These are phyloP conservation scores for Omphalea diandra DNA, from an alignment of 441 rosid genomes.

Conservation along the genomic window DNA sequence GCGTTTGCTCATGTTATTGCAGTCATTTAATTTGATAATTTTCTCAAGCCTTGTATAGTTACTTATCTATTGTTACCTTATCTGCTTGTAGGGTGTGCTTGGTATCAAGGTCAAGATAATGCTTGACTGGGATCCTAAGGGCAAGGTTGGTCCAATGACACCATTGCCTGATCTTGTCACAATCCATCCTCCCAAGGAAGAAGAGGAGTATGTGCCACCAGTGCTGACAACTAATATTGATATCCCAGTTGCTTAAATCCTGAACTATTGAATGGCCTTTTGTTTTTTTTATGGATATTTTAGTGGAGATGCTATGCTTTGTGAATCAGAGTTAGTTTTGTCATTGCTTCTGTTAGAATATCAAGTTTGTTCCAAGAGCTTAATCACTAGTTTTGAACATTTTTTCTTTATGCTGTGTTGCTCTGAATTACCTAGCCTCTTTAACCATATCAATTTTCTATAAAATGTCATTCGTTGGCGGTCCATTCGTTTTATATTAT, in stretches of 20 bases:
- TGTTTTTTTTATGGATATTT: not conserved
- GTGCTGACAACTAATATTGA: conserved; percentile 39
- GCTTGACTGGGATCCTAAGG: conserved; percentile 84
- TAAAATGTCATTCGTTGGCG: not conserved
- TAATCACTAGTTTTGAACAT: not conserved
- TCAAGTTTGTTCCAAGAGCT: not conserved
- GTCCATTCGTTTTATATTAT: not conserved
- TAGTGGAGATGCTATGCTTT: conserved; percentile 5
- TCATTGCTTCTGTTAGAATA: conserved; percentile 7
- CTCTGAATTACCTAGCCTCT: not conserved
- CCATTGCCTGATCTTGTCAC: conserved; percentile 73
- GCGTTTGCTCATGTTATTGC: not conserved
- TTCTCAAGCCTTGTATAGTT: not conserved
- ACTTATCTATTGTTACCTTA: not conserved
- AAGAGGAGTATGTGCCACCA: conserved; percentile 33
- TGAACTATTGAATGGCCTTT: not conserved
- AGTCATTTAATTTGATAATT: not conserved
- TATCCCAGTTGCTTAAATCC: conserved; percentile 40
- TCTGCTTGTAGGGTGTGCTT: conserved; percentile 54
- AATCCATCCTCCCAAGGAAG: conserved; percentile 70
- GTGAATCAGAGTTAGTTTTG: not conserved
- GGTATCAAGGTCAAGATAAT: conserved; percentile 82
- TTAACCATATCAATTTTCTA: not conserved
- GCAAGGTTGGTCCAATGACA: conserved; percentile 66
- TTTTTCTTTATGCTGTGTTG: not conserved